Conservation (phyloP, 352 stramenopile genomes). For the Pythium pyrilobum region DNA sequence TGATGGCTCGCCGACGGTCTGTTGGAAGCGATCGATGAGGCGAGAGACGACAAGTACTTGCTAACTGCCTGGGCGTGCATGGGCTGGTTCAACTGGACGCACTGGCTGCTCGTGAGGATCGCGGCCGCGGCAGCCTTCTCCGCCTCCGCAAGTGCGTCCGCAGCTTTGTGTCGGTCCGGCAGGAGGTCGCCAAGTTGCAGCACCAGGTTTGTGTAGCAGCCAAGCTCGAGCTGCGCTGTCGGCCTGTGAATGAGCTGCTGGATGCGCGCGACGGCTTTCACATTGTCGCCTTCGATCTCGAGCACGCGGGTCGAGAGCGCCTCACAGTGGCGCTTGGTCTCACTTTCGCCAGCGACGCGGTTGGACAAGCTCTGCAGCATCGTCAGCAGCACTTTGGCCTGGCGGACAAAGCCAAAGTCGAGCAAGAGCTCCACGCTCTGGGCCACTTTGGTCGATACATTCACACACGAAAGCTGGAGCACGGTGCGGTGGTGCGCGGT, state of each 20-base stretch:
- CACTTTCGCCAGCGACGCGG: background rate
- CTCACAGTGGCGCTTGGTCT: background rate
- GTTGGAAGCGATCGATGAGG: background rate
- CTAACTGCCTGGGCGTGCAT: constrained; percentile 8
- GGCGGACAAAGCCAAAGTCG: constrained; percentile 43
- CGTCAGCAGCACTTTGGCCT: constrained; percentile 47
- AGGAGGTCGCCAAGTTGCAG: background rate
- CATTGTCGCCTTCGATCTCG: constrained; percentile 7
- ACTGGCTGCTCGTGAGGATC: constrained; percentile 1
- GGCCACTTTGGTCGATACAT: constrained; percentile 27
- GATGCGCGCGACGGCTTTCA: background rate
- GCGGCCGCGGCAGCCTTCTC: constrained; percentile 1
- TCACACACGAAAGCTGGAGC: constrained; percentile 21
- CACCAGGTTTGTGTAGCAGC: background rate
- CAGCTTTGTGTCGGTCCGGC: background rate
- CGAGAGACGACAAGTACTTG: constrained; percentile 17
- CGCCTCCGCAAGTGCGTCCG: background rate
- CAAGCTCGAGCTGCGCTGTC: constrained; percentile 1
- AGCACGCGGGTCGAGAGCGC: background rate
- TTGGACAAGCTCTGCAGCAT: constrained; percentile 36
- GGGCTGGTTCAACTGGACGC: constrained; percentile 8
- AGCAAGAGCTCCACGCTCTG: constrained; percentile 31
- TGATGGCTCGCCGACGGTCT: background rate
- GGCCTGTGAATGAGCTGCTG: background rate
- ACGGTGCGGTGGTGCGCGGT: constrained; percentile 10